Conservation (phyloP, 805 yeast species). For the Yamadazyma philogaea region DNA sequence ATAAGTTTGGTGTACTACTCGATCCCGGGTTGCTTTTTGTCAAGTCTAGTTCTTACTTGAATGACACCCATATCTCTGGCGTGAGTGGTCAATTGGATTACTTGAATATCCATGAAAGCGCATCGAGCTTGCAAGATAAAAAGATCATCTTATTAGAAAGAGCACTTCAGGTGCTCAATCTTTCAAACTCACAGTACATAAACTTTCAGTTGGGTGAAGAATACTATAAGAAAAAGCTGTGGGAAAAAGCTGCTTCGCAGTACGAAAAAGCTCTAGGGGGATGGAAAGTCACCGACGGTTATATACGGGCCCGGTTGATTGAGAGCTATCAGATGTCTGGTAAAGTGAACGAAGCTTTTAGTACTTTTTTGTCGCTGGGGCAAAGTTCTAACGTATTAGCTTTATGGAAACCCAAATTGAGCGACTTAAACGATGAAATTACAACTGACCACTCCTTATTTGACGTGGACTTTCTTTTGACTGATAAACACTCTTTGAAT, state of each 20-base stretch:
- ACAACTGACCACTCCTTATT: constrained; percentile 12
- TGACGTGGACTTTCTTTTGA: constrained; percentile 17
- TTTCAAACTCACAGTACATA: constrained; percentile 4
- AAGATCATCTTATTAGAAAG: constrained; percentile 8
- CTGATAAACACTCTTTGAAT: constrained; percentile 11
- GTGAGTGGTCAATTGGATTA: constrained; percentile 9
- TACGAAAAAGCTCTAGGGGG: constrained; percentile 4
- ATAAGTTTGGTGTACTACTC: constrained; percentile 23
- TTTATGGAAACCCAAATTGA: background rate
- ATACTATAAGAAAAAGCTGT: constrained; percentile 20
- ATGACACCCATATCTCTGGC: background rate
- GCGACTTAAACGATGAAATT: background rate
- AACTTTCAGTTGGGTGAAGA: constrained; percentile 30
- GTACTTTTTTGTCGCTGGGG: background rate
- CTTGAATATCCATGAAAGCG: background rate
- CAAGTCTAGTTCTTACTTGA: constrained; percentile 7
- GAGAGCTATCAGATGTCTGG: constrained; percentile 4
- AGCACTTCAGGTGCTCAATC: background rate
- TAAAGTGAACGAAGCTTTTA: background rate
- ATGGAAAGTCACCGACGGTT: constrained; percentile 7
- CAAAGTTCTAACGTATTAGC: background rate
- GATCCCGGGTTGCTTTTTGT: constrained; percentile 29
- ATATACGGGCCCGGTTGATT: constrained; percentile 5
- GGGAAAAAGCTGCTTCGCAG: constrained; percentile 18
- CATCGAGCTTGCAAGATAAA: constrained; percentile 1